Base-by-base conservation (phyloP, 2,329 filamentous ascomycete genomes). In the Fusarium temperatum region DNA sequence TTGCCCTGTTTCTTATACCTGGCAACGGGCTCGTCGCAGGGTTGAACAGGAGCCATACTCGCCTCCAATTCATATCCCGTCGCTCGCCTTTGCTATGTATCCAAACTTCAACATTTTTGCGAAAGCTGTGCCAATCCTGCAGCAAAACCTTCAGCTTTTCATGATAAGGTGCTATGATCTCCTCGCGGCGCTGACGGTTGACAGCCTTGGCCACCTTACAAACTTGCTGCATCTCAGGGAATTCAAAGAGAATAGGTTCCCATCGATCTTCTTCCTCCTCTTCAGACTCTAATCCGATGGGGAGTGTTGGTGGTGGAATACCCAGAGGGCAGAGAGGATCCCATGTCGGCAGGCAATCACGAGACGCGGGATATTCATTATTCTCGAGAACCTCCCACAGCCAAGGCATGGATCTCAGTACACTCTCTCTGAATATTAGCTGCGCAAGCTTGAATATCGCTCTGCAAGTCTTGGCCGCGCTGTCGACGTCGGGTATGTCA, bases 261-360 rank as follows among this genome's bases (percentile, higher is more conserved):
- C 65, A 67, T 3, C 20, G 4, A 2, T 3, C 8, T 0, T 17
- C 14, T 8, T 67, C 65, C 0, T 15, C 39, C 22, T 35, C 53
- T 14, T 41, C 45, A 2, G 17, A 22, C 9, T 39, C 36, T 11
- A 67, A 24, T 5, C 36, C 63, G 3, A 60, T 6, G 2, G 63
- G 63, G 0, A 67, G 11, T 3, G 20, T 10, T 3, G 53, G 65
- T 4, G 39, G 63, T 15, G 53, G 13, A 0, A 51, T 7, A 0
- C 51, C 62, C 4, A 59, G 22, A 6, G 63, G 63, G 1, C 63
- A 67, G 3, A 67, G 35, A 11, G 65, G 63, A 15, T 68, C 65
- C 65, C 54, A 68, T 2, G 39, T 35, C 3, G 48, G 53, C 0
- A 24, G 35, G 3, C 35, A 24, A 6, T 47, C 28, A 4, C 26